A percentile compares a stretch with the other conserved stretches of the same genome.
phyloP scores from a whole-genome alignment of 2,329 filamentous ascomycete species.

The Penicillium rolfsii region DNA sequence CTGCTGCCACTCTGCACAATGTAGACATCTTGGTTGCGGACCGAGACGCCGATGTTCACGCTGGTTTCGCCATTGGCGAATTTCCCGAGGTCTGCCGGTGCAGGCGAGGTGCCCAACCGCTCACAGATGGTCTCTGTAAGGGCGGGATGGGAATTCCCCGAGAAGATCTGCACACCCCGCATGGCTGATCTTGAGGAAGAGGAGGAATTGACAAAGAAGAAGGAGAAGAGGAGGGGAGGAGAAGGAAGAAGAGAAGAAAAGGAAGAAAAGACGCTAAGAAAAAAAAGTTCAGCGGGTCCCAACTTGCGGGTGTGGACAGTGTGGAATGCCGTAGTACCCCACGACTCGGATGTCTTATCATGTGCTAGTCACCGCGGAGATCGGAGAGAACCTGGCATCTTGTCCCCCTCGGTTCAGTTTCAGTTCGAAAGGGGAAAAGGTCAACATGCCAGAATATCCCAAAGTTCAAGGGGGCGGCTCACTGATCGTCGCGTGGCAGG shows the following conservation, averaged over 20 bases:
- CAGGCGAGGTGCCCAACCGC: constrained; percentile 63
- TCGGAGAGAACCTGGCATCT: background rate
- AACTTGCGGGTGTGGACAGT: constrained; percentile 20
- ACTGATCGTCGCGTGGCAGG: constrained; percentile 93
- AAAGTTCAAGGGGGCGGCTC: constrained; percentile 88
- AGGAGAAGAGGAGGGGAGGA: constrained; percentile 18
- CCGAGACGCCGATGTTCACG: constrained; percentile 68
- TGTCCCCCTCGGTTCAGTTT: background rate
- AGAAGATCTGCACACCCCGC: constrained; percentile 70
- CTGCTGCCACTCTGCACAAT: constrained; percentile 95
- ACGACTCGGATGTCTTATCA: constrained; percentile 13
- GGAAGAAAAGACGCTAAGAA: constrained; percentile 6
- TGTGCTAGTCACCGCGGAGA: background rate
- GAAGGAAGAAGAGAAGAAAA: constrained; percentile 20
- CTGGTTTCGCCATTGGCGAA: constrained; percentile 73
- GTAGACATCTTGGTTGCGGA: constrained; percentile 98
- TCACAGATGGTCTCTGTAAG: constrained; percentile 69
- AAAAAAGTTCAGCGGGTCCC: constrained; percentile 17
- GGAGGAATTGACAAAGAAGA: constrained; percentile 23
- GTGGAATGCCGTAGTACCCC: constrained; percentile 23
- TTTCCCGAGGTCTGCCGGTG: constrained; percentile 65
- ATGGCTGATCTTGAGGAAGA: constrained; percentile 44
- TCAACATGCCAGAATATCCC: constrained; percentile 65
- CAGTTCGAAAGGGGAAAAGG: background rate
- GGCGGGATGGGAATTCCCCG: constrained; percentile 65